These are phyloP conservation scores for Lumnitzera racemosa DNA, from an alignment of 345 rosid species.

Conservation along the genomic window DNA sequence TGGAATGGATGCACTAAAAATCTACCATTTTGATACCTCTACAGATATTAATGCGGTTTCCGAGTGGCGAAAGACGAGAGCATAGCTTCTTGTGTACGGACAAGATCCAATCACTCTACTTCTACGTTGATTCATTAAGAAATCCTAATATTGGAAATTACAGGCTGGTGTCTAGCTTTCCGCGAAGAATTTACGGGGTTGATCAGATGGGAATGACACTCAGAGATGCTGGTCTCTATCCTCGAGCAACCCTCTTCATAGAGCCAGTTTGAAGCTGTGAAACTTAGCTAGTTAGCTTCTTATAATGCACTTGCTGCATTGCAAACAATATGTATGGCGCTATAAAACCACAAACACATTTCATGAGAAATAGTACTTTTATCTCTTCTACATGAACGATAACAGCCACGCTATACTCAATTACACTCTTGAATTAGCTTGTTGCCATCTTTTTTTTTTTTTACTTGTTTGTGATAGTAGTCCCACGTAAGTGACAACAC, in stretches of 20 bases:
- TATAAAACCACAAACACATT: too few species aligned
- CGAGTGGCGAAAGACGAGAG: constrained; percentile 51
- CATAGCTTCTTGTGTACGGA: constrained; percentile 38
- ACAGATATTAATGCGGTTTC: constrained; percentile 57
- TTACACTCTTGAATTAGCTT: too few species aligned
- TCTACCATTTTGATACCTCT: background rate
- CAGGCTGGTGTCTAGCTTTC: constrained; percentile 45
- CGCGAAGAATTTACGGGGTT: constrained; percentile 34
- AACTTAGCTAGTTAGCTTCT: too few species aligned
- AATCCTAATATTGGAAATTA: constrained; percentile 30
- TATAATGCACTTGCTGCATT: too few species aligned
- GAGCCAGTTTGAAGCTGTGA: constrained; percentile 23
- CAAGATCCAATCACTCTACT: constrained; percentile 33
- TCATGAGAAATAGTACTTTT: too few species aligned
- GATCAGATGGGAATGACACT: constrained; percentile 46
- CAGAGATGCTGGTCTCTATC: constrained; percentile 50
- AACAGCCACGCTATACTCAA: too few species aligned
- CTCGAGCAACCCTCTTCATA: constrained; percentile 51
- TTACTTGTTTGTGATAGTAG: too few species aligned
- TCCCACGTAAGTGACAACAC: too few species aligned
- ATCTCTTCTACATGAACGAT: too few species aligned
- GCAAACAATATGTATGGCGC: too few species aligned
- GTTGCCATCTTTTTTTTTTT: too few species aligned
- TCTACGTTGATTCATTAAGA: constrained; percentile 44
- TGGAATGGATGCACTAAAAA: background rate